These are phyloP conservation scores for Rubia tinctorum DNA, from an alignment of 305 asterid genomes.

Conservation along the genomic window DNA sequence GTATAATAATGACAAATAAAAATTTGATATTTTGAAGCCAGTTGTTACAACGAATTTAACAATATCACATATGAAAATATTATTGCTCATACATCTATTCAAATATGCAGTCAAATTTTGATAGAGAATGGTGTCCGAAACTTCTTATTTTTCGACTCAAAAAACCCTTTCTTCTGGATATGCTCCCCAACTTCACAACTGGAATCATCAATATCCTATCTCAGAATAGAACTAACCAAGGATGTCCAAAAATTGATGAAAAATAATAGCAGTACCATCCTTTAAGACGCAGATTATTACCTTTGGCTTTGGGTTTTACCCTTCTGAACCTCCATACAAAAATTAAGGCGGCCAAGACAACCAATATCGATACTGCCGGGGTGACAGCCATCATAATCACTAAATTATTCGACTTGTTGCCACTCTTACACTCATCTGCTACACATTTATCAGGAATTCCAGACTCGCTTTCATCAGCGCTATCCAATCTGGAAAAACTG, in stretches of 20 bases:
- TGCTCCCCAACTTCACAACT: background rate
- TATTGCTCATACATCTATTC: no score
- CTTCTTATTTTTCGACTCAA: conserved; percentile 20
- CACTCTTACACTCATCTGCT: conserved; percentile 15
- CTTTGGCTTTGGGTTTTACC: background rate
- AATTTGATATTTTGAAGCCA: no score
- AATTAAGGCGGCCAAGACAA: conserved; percentile 16
- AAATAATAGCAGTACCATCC: no score
- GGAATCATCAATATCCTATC: no score
- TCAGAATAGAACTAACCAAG: no score
- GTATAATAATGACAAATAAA: no score
- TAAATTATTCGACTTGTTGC: conserved; percentile 20
- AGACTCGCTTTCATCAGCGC: background rate
- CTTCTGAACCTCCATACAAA: conserved; percentile 2
- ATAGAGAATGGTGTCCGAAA: no score
- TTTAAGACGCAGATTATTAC: no score
- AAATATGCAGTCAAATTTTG: no score
- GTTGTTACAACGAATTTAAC: no score
- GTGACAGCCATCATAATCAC: conserved; percentile 18
- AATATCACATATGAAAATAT: no score
- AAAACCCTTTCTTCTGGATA: conserved; percentile 3
- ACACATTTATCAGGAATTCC: background rate
- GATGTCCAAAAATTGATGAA: background rate
- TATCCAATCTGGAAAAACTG: no score
- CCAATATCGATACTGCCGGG: conserved; percentile 11